Evolutionary conservation across 1,284 basidiomycete species (phyloP).

Genomic region (Anthracocystis setariae): DNA sequence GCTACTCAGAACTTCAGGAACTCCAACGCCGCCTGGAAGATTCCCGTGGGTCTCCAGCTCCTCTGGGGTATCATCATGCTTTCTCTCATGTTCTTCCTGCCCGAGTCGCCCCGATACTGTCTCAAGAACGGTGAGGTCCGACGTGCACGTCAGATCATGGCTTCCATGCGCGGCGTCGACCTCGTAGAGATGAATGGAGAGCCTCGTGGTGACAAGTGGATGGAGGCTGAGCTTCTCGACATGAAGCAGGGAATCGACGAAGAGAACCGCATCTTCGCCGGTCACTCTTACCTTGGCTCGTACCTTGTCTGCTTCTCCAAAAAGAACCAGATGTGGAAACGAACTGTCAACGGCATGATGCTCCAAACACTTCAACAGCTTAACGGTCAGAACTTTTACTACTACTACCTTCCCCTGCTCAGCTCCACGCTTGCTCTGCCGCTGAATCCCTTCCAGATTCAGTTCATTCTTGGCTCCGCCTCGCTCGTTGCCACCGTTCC

Average conservation of each 20-base stretch:
- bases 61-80: conserved; percentile 70
- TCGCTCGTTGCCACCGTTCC: conserved; percentile 64
- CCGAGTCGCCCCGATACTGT: conserved; percentile 83
- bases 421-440: conserved; percentile 79
- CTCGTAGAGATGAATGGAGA: conserved; percentile 75
- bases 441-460: conserved; percentile 75
- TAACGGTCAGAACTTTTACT: conserved; percentile 81
- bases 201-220: conserved; percentile 74
- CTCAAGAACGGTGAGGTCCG: conserved; percentile 77
- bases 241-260: conserved; percentile 75
- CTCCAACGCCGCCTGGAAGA: conserved; percentile 69
- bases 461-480: conserved; percentile 67
- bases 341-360: conserved; percentile 77
- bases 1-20: conserved; percentile 48
- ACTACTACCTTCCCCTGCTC: conserved; percentile 78
- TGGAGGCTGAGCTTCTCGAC: conserved; percentile 72
- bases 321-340: conserved; percentile 75
- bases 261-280: conserved; percentile 72
- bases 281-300: conserved; percentile 76
- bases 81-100: conserved; percentile 71
- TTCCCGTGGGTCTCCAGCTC: conserved; percentile 79
- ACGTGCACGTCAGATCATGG: conserved; percentile 75
- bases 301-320: conserved; percentile 75
- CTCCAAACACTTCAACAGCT: conserved; percentile 80
- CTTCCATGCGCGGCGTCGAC: conserved; percentile 71